Base-by-base conservation (phyloP, 179 eudicot genomes). In the Silene coronaria region DNA sequence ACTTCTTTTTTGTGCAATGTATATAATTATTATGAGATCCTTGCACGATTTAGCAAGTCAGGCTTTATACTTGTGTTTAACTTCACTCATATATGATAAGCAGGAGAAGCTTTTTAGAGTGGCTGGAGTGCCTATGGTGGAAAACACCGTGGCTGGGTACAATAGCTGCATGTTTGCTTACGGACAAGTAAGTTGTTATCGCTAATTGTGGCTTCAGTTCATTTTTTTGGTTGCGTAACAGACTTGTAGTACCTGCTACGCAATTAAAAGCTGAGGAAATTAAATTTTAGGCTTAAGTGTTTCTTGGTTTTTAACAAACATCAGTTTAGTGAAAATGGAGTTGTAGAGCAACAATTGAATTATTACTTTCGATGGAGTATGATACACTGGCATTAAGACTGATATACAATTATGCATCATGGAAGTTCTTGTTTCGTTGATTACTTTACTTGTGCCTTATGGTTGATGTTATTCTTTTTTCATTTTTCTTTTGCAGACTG, bases 111-210 rank as follows among this genome's bases (percentile, higher is more conserved):
- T 95, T 75, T 95, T 95, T 63, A 88, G 88, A 79, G 97, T 89
- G 82, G 93, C 97, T 74, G 99, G 99, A 61, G 90, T 96, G 62
- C 96, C 98, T 13, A 93, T 96, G 99, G 98, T 96, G 77, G 99
- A 96, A 76, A 96, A 96, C 71, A 91, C 97, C 38, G 85, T 96
- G 71, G 93, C 89, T 76, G 99, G 99, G 62, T 96, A 96, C 81
- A 96, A 96, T 32, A 96, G 99, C 65, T 96, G 99, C 84, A 91
- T 96, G 98, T 96, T 96, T 88, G 99, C 99, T 48, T 96, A 96
- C 80, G 99, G 99, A 36, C 99, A 96, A 80, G 99, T 93, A 63
- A 85, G 97, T 72, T 45, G 19, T 61, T 59, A 57, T 77, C 6
- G 19, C 62, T 62, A 21, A 36, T 22, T n/a, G 28, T 9, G 36